These are phyloP conservation scores for Ustilago hordei DNA, from an alignment of 1,284 basidiomycete genomes.

Conservation along the genomic window DNA sequence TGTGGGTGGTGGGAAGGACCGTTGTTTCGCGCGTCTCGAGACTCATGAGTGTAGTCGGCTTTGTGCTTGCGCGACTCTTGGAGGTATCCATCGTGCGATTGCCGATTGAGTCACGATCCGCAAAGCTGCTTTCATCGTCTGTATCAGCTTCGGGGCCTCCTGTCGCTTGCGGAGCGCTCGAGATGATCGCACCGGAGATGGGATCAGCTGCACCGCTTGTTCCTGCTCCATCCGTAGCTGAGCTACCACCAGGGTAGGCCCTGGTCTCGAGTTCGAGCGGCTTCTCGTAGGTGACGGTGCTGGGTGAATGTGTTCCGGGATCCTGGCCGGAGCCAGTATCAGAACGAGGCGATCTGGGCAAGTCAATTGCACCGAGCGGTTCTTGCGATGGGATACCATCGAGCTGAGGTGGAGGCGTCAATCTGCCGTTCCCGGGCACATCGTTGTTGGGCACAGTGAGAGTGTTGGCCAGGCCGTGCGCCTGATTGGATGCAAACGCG, in stretches of 20 bases:
- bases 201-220: conserved; percentile 17
- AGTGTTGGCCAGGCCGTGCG: conserved; percentile 51
- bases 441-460: conserved; percentile 31
- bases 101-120: conserved; percentile 53
- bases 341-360: conserved; percentile 36
- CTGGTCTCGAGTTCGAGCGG: conserved; percentile 8
- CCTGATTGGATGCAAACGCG: conserved; percentile 27
- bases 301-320: conserved; percentile 9
- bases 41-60: conserved; percentile 91
- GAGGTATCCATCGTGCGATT: conserved; percentile 61
- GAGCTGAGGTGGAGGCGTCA: conserved; percentile 53
- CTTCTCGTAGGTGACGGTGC: conserved; percentile 18
- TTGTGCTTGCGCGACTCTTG: conserved; percentile 87
- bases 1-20: conserved; percentile 78
- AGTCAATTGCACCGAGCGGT: conserved; percentile 49
- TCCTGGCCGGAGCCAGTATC: conserved; percentile 10
- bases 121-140: conserved; percentile 39
- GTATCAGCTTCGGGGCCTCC: conserved; percentile 21
- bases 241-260: neutral
- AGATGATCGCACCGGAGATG: conserved; percentile 19
- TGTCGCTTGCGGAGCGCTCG: conserved; percentile 1
- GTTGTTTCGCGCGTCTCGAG: conserved; percentile 74
- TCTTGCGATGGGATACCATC: conserved; percentile 48
- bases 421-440: conserved; percentile 14
- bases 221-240: too few species aligned